Evolutionary conservation across 2,329 filamentous ascomycete genomes (phyloP), one percentile per base, ranked within the genome.

Genomic region (Dactylellina parvicollis): DNA sequence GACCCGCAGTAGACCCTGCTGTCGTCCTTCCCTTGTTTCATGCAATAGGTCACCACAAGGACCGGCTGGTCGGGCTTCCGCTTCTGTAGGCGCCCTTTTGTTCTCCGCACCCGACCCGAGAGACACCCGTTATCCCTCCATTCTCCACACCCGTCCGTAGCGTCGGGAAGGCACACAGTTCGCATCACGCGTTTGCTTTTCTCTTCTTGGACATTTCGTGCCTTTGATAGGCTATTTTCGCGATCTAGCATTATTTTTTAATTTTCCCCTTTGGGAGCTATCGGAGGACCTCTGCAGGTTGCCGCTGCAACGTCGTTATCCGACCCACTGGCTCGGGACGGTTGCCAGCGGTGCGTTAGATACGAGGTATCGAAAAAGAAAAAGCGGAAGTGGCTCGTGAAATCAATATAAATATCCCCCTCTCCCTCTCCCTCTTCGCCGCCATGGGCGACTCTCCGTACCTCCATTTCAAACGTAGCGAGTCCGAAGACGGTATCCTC

Each of bases 381-480:
- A 59, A 59, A 47, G 49, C 36, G 40, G 36, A 38, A 20, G 8
- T 34, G 20, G 44, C 24, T 12, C 20, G 47, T 32, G 47, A 44
- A n/a, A 20, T 38, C 26, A 16, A 54, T 54, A 54, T 54, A 54
- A 38, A 54, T n/a, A 38, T 1, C 47, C 2, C 22, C 8, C 8
- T 16, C 47, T 22, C 46, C 52, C 26, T 22, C 28, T 59, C 18
- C 9, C 30, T n/a, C 36, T 61, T 34, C 38, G 18, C 46, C 56
- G 42, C 46, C 40, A 73, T 73, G 69, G 54, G 60, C 56, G 69
- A 73, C 47, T 60, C 60, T 59, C 61, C 69, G 22, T 73, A 73
- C 47, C 54, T 66, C 44, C 54, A 73, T 24, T 73, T 73, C 46
- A 73, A 73, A 55, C 60, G 69, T 54, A 73, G 52, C 60, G 69